Base-by-base conservation (phyloP, 1,284 basidiomycete genomes). In the Cutaneotrichosporon cutaneum region DNA sequence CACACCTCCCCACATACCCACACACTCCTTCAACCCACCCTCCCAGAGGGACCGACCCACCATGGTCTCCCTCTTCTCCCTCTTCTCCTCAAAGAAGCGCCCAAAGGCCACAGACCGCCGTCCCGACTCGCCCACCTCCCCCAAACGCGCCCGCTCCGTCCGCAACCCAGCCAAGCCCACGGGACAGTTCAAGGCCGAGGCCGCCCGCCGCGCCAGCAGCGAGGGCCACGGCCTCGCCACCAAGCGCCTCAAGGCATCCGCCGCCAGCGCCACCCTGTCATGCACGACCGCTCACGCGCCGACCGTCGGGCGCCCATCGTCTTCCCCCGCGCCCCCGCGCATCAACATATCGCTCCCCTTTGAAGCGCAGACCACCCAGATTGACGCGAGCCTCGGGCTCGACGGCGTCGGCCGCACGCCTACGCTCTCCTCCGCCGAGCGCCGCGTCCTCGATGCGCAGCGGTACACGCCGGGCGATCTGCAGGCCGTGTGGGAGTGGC, bases 41-140 rank as follows among this genome's bases (percentile, higher is more conserved):
- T 36, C 27, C 13, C 48, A 36, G 16, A 21, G 39, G 42, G 22
- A 30, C 8, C 27, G 26, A 6, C 42, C 60, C 6, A 58, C 30
- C 54, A 75, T 75, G 73, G 72, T 73, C 50, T 75, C 73, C 16
- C 56, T 75, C 39, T 54, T 75, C 52, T 70, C 69, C 27, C 67
- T 73, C 65, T 73, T 75, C 66, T 60, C 61, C n/a, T 54, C 52
- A 21, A 73, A 73, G 64, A 72, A 71, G 63, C 70, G 71, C 24
- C 59, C 63, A 58, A 61, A 56, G 63, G 18, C 50, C 42, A 44
- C 45, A 24, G 30, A 22, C 45, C 33, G 22, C 24, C 53, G 59
- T 4, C 44, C 42, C 39, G 30, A 42, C 65, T 39, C 55, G 16
- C 27, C 60, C 53, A 32, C 62, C 52, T 39, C 57, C 45, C 51